Conservation (phyloP, 2,329 filamentous ascomycete genomes). For the Chlorencoelia australis region DNA sequence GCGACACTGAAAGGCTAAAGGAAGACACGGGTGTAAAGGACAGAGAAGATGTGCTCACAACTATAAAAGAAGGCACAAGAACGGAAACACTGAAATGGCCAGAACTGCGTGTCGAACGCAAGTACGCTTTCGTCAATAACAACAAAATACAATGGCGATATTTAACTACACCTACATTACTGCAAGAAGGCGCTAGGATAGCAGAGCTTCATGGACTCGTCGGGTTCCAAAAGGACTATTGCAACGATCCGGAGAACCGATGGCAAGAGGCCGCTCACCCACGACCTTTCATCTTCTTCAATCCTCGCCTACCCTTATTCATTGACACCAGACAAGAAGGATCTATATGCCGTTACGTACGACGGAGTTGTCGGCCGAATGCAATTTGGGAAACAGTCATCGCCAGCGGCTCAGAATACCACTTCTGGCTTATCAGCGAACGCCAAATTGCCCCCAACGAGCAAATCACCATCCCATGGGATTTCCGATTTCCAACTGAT, state of each 20-base stretch:
- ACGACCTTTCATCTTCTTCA: conserved; percentile 75
- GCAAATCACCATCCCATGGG: conserved; percentile 58
- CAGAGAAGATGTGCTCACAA: conserved; percentile 53
- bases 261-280: conserved; percentile 58
- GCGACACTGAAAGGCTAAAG: conserved; percentile 58
- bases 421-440: conserved; percentile 87
- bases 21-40: conserved; percentile 55
- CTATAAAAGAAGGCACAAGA: conserved; percentile 27
- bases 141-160: conserved; percentile 61
- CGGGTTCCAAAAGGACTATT: conserved; percentile 65
- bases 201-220: conserved; percentile 71
- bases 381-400: conserved; percentile 76
- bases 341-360: conserved; percentile 76
- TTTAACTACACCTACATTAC: conserved; percentile 37
- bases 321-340: conserved; percentile 88
- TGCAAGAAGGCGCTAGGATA: conserved; percentile 31
- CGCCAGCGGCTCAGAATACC: conserved; percentile 67
- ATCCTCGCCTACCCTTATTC: conserved; percentile 78
- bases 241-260: conserved; percentile 51
- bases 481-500: conserved; percentile 51
- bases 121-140: conserved; percentile 15
- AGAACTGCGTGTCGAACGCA: conserved; percentile 21
- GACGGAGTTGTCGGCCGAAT: conserved; percentile 86
- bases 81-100: conserved; percentile 22
- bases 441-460: conserved; percentile 57